Base-by-base conservation (phyloP, 805 yeast species). In the Candida krabiensis region DNA sequence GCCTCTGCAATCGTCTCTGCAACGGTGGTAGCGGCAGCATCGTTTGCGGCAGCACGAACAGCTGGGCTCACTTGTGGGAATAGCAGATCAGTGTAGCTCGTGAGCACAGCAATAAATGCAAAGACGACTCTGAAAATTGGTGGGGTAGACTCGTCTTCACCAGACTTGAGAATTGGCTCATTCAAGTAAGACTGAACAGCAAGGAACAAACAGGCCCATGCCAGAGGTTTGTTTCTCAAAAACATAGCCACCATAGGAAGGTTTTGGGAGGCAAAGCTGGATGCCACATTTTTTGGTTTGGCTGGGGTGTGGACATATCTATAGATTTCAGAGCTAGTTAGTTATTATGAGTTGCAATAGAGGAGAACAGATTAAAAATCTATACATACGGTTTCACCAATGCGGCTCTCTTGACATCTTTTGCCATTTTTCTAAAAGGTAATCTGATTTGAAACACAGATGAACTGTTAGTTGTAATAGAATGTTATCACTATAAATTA, bases 241-340 rank as follows among this genome's bases (percentile, higher is more conserved):
- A 77, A 76, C 83, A 77, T 77, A 31, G 82, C 82, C 2, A 77
- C 80, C 79, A 77, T 73, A 28, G 83, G 83, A 43, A 77, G 60
- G 31, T 78, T 69, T 50, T 75, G 79, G 5, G 79, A 59, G 19
- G 74, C 64, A 63, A 72, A 65, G 28, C 64, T 61, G 3, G 77
- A 57, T 5, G 77, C 77, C 32, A 64, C 68, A 28, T 60, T 59
- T 40, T 77, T 64, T 25, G 72, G 66, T 45, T 67, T 64, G 11
- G 69, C 68, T 28, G 81, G 79, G 12, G 55, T 55, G 52, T 77
- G 83, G 28, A 56, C 58, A 61, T 77, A 76, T 33, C 60, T 55
- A 30, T n/a, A 63, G 14, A n/a, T 9, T 19, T 11, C 25, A 24
- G n/a, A 13, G 36, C 5, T 9, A 27, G n/a, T 14, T 11, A 26